Percentiles rank a stretch among this genome's conserved stretches.
phyloP scores from a whole-genome alignment of 2,329 filamentous ascomycete genomes.

The Microdochium bolleyi region DNA sequence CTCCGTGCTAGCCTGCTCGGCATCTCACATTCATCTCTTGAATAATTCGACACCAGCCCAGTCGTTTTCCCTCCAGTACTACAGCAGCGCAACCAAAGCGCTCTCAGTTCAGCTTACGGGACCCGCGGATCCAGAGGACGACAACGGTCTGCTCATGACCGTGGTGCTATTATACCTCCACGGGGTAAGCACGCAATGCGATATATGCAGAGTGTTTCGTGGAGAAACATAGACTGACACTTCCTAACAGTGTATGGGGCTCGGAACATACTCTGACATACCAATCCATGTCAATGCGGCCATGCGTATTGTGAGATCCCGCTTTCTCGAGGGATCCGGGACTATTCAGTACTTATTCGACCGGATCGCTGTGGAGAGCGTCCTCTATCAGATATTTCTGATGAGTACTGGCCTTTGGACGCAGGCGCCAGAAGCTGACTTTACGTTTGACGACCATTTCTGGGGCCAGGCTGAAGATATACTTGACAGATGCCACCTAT shows the following conservation, averaged over 20 bases:
- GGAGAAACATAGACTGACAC: neutral
- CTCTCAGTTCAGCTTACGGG: conserved; percentile 1
- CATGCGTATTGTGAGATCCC: conserved; percentile 8
- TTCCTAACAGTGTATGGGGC: conserved; percentile 8
- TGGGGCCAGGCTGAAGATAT: neutral
- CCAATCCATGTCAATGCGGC: conserved; percentile 12
- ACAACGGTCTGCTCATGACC: conserved; percentile 14
- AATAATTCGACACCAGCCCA: neutral
- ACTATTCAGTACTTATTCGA: conserved; percentile 10
- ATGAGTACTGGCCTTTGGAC: conserved; percentile 12
- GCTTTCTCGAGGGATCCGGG: conserved; percentile 4
- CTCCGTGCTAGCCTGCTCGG: neutral
- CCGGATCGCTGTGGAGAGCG: conserved; percentile 12
- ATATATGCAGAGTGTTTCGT: neutral
- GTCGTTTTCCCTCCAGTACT: neutral
- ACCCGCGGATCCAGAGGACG: conserved; percentile 6
- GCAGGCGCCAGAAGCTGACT: conserved; percentile 1
- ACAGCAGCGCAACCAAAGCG: neutral
- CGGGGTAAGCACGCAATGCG: conserved; percentile 7
- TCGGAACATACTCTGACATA: conserved; percentile 10
- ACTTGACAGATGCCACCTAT: neutral
- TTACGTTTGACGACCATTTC: conserved; percentile 5
- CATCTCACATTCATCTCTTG: neutral
- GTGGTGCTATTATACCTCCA: conserved; percentile 16
- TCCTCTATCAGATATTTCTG: conserved; percentile 14